Evolutionary conservation across 257 asterid species (phyloP), one percentile per base, ranked within the genome.

Genomic region (Anisodus acutangulus): DNA sequence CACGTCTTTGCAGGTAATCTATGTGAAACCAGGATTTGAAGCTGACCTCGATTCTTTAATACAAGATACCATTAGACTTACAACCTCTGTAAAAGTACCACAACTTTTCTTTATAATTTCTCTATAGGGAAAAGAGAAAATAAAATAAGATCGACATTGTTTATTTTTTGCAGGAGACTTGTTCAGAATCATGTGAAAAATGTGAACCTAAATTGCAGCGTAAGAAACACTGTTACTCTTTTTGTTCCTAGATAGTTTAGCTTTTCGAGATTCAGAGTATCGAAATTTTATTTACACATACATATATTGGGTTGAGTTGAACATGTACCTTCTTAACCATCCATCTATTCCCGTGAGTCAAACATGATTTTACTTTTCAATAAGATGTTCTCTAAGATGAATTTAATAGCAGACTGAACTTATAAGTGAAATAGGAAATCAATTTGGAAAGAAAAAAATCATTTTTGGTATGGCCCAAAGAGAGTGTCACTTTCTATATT

Each of bases 1-100:
- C 31, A 26, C 31, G 31, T 26, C 59, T 83, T 55, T 84, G 87
- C 94, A 95, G 98, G 98, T 95, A 59, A 93, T 95, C 51, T 95
- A 92, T 82, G 99, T 94, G 85, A 95, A 89, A 81, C 98, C 99
- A 4, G 98, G 98, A 85, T 86, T 80, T 47, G 98, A 94, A 83
- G 97, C 98, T 35, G 90, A 92, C 69, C 93, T 95, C 9, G 99
- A 94, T 89, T 89, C 96, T 51, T 84, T 93, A 31, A 88, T 95
- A 88, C 96, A 92, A 78, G 99, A 95, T 26, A 87, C 97, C 17
- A 82, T 93, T 84, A 91, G 97, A 26, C 90, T 95, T 15, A 92
- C 99, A n/a, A 87, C 88, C 54, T 87, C 97, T 9, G 98, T 92
- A 22, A 86, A 90, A 9, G 98, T 95, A 92, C 31, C n/a, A 8